These are phyloP conservation scores for Metschnikowia dekortorum DNA, from an alignment of 805 yeast genomes.

Conservation along the genomic window DNA sequence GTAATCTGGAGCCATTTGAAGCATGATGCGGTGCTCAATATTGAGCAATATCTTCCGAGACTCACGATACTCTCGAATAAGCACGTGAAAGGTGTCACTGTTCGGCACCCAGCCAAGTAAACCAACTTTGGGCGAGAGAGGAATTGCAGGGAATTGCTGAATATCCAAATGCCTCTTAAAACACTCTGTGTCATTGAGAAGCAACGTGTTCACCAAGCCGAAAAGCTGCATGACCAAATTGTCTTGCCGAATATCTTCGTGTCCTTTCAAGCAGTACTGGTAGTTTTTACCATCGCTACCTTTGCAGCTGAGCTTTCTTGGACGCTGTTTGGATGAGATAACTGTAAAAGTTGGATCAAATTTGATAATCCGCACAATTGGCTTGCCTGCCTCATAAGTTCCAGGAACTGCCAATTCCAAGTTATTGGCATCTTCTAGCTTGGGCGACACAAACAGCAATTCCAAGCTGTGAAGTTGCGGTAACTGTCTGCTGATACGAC, in stretches of 20 bases:
- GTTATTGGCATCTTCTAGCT: conserved; percentile 69
- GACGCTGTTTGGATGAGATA: conserved; percentile 93
- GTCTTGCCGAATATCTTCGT: conserved; percentile 97
- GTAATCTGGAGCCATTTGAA: conserved; percentile 97
- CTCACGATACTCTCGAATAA: conserved; percentile 89
- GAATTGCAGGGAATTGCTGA: conserved; percentile 89
- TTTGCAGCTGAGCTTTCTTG: conserved; percentile 70
- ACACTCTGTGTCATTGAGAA: conserved; percentile 89
- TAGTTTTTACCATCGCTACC: conserved; percentile 94
- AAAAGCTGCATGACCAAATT: conserved; percentile 96
- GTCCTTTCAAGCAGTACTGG: conserved; percentile 82
- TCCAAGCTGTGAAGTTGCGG: conserved; percentile 85
- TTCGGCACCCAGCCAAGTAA: conserved; percentile 96
- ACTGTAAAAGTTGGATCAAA: conserved; percentile 85
- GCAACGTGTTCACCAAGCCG: conserved; percentile 87
- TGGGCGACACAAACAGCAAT: conserved; percentile 90
- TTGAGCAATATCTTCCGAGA: conserved; percentile 83
- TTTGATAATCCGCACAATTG: conserved; percentile 62
- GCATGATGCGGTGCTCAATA: conserved; percentile 92
- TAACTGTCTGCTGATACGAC: conserved; percentile 82
- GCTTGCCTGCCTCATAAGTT: conserved; percentile 80
- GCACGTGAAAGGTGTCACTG: conserved; percentile 91
- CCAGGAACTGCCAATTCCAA: conserved; percentile 92
- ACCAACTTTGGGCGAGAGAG: conserved; percentile 96
- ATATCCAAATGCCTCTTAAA: conserved; percentile 93